Conservation (phyloP, 805 yeast genomes). For the Monosporozyma unispora region DNA sequence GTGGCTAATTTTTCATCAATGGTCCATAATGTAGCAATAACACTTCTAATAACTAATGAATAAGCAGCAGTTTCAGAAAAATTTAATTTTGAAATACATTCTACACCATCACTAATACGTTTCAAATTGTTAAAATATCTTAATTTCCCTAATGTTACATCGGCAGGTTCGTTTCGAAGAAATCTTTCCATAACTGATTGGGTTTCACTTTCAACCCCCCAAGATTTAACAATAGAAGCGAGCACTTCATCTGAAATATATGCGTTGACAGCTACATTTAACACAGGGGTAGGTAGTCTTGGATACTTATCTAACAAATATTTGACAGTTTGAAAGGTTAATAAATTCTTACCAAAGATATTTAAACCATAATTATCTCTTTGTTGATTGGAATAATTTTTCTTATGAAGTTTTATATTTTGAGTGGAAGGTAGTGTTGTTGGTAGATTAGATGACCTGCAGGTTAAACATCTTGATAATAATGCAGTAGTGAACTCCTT, state of each 20-base stretch:
- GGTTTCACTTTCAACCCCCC: conserved; percentile 85
- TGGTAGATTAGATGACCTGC: conserved; percentile 34
- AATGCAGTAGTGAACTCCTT: conserved; percentile 48
- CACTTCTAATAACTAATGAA: conserved; percentile 70
- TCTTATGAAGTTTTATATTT: not conserved
- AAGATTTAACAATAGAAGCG: conserved; percentile 54
- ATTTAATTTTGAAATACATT: conserved; percentile 33
- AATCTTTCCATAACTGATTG: conserved; percentile 55
- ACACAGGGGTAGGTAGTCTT: conserved; percentile 73
- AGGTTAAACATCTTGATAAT: conserved; percentile 73
- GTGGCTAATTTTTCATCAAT: conserved; percentile 48
- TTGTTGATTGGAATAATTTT: conserved; percentile 3
- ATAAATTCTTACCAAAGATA: conserved; percentile 70
- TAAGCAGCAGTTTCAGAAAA: conserved; percentile 29
- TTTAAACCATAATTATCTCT: conserved; percentile 69
- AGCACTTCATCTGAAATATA: conserved; percentile 62
- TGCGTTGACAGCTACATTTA: conserved; percentile 67
- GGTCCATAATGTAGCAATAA: conserved; percentile 67
- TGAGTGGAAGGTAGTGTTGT: not conserved
- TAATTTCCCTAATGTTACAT: conserved; percentile 60
- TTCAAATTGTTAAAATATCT: conserved; percentile 35
- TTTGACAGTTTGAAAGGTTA: conserved; percentile 70
- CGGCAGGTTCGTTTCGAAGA: conserved; percentile 58
- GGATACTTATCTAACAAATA: conserved; percentile 72
- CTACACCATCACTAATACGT: conserved; percentile 42